Conservation (phyloP, 768 basidiomycete genomes). For the Tephrocybe sp. region DNA sequence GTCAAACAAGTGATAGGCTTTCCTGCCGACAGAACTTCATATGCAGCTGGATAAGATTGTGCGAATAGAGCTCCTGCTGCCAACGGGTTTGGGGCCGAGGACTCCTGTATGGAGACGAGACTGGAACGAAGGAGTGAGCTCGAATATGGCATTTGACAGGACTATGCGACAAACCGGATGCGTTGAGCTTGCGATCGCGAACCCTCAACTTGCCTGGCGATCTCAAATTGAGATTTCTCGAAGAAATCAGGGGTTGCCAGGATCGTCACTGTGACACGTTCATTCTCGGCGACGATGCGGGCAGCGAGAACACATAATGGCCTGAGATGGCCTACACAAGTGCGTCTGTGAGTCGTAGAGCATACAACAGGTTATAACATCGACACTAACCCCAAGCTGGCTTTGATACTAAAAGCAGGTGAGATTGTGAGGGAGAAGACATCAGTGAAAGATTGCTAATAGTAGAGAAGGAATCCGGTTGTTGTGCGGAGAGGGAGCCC, state of each 20-base stretch:
- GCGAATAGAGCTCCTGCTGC: not conserved
- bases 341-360: too few species aligned
- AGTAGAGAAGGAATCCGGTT: too few species aligned
- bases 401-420: not conserved
- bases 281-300: slow-evolving; percentile 10
- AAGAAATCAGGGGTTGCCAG: not conserved
- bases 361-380: not conserved
- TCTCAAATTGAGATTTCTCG: slow-evolving; percentile 7
- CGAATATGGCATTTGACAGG: not conserved
- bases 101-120: slow-evolving; percentile 3
- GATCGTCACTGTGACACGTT: slow-evolving; percentile 10
- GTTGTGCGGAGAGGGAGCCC: too few species aligned
- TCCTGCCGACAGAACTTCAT: slow-evolving; percentile 6
- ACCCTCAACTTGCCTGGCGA: slow-evolving; percentile 7
- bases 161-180: slow-evolving; percentile 1
- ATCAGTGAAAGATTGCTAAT: too few species aligned
- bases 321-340: slow-evolving; percentile 13
- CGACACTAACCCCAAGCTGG: slow-evolving; percentile 9
- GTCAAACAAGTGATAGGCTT: slow-evolving; percentile 12
- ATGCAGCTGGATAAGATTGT: slow-evolving; percentile 6
- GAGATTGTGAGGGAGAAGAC: not conserved
- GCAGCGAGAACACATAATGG: slow-evolving; percentile 13
- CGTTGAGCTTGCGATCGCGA: not conserved
- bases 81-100: slow-evolving; percentile 1
- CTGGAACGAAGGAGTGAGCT: not conserved